Conservation (phyloP, 805 yeast genomes). For the Pichia nanzhaoensis region DNA sequence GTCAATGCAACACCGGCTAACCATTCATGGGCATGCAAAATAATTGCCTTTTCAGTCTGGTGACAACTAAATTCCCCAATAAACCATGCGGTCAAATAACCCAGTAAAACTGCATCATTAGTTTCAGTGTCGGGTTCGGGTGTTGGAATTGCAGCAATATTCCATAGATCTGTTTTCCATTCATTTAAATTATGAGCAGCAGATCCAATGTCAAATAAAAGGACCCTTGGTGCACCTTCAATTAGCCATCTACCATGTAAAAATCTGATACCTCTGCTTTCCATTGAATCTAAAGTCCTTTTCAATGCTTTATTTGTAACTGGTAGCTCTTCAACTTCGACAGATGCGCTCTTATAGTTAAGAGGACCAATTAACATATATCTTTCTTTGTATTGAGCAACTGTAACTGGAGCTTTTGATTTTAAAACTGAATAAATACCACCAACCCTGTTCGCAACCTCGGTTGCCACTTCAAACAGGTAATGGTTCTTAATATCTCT, state of each 20-base stretch:
- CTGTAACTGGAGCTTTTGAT: conserved; percentile 94
- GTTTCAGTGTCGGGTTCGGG: conserved; percentile 86
- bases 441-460: conserved; percentile 95
- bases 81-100: conserved; percentile 95
- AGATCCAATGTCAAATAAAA: conserved; percentile 78
- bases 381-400: conserved; percentile 83
- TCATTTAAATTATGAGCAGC: conserved; percentile 68
- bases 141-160: conserved; percentile 83
- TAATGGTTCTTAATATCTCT: conserved; percentile 85
- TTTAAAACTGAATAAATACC: conserved; percentile 96
- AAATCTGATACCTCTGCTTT: conserved; percentile 70
- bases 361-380: conserved; percentile 86
- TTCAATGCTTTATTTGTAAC: conserved; percentile 41
- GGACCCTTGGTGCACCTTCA: conserved; percentile 94
- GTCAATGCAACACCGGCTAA: conserved; percentile 95
- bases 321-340: conserved; percentile 73
- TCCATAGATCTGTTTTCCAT: conserved; percentile 95
- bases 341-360: conserved; percentile 63
- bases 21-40: conserved; percentile 97
- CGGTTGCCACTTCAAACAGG: conserved; percentile 92
- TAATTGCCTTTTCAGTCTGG: conserved; percentile 81
- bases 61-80: conserved; percentile 85
- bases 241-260: conserved; percentile 94
- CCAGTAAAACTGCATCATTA: conserved; percentile 86
- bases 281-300: conserved; percentile 70